Evolutionary conservation across 2,329 filamentous ascomycete species (phyloP).

Genomic region (Cordyceps sp.): DNA sequence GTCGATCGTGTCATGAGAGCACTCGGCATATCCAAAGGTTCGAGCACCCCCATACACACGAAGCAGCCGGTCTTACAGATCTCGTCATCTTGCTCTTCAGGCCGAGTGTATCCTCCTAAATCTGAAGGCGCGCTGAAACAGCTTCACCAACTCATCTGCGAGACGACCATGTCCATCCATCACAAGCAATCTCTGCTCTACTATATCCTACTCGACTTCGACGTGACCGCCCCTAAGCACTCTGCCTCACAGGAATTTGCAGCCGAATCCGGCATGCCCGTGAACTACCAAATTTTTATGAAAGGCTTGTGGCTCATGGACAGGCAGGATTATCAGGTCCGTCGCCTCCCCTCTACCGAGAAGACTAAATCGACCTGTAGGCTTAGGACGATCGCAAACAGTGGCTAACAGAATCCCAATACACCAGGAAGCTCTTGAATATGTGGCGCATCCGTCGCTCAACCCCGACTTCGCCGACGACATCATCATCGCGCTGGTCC

Average conservation of each 20-base stretch:
- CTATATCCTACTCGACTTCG: constrained; percentile 67
- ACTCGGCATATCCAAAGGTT: constrained; percentile 54
- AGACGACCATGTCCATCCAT: constrained; percentile 46
- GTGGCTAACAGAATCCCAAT: no score
- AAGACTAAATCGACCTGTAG: no score
- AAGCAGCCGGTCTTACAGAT: background rate
- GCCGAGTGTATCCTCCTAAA: constrained; percentile 52
- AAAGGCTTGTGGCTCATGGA: constrained; percentile 73
- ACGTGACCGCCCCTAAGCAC: constrained; percentile 32
- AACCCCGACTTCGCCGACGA: constrained; percentile 72
- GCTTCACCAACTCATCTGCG: constrained; percentile 54
- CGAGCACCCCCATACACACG: constrained; percentile 1
- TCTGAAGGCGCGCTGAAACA: constrained; percentile 49
- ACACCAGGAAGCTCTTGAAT: constrained; percentile 52
- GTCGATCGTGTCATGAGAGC: constrained; percentile 62
- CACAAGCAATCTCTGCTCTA: constrained; percentile 73
- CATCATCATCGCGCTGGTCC: constrained; percentile 54
- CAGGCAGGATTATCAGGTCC: constrained; percentile 47
- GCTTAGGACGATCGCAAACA: no score
- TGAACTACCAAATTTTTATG: constrained; percentile 66
- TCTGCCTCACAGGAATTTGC: constrained; percentile 42
- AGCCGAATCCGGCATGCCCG: constrained; percentile 46
- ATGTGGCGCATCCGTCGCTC: constrained; percentile 64
- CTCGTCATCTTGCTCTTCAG: background rate
- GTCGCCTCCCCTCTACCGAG: no score